Base-by-base conservation (phyloP, 148 eudicot species). In the Talinum fruticosum region DNA sequence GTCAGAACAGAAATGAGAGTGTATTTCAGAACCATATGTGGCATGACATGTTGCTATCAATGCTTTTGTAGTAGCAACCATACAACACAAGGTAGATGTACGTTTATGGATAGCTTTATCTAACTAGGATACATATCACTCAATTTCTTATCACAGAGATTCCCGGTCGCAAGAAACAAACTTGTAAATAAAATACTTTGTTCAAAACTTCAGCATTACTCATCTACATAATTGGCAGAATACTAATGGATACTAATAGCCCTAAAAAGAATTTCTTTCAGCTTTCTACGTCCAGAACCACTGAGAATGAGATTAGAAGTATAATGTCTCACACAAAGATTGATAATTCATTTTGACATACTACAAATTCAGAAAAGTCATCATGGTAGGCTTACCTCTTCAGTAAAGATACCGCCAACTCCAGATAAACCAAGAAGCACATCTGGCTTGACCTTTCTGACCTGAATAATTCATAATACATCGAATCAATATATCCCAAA, bases 351-450 rank as follows among this genome's bases (percentile, higher is more conserved):
- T 49, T 14, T 33, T 44, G 37, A 44, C 66, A 57, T 38, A 80
- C 72, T 41, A 26, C 51, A 75, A 33, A 45, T 53, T 19, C 45
- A 19, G 37, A n/a, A 54, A 26, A 61, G 15, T 14, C 15, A 38
- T 53, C 41, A 71, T 24, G 33, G 80, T 36, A 59, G 5, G 71
- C 86, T 78, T 33, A 93, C 99, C 99, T 91, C 93, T 83, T 93
- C 90, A 84, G 71, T 86, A 84, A 96, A 96, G 85, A 96, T 80
- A 65, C 99, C 99, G 2, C 99, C 98, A 83, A 91, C 97, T 78
- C 99, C 99, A 73, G 99, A 96, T 82, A 96, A 85, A 79, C 99
- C 99, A 84, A 93, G 95, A 84, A 96, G 97, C 83, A 96, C 98
- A 81, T 96, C 91, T 65, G 98, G 99, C 86, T 96, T 96, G 77